Base-by-base conservation (phyloP, 1,284 basidiomycete species). In the Omphalotus olearius region DNA sequence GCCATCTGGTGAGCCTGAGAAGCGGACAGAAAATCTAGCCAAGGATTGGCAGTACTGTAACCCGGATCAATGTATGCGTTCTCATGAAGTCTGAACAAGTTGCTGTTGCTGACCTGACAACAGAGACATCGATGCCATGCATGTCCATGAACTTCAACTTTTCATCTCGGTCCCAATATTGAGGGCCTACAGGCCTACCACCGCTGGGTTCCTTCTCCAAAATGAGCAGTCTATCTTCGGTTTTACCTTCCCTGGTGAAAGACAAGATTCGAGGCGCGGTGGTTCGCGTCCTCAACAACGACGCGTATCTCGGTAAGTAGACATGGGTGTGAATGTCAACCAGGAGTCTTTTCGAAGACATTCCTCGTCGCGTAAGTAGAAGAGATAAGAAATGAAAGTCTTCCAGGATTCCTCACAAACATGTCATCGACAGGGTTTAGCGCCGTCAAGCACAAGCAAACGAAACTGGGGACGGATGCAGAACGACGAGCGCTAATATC, bases 271-370 rank as follows among this genome's bases (percentile, higher is more conserved):
- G 49, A 14, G 56, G 56, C 9, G 51, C 37, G 23, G 43, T 41
- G n/a, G 45, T 45, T 36, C 56, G 53, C 14, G 45, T 23, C 46
- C 54, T 42, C 26, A 56, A 39, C 39, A 56, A 25, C 1, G 79
- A 69, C 14, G 82, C 80, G 64, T 91, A 91, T 45, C 85, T 78
- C 6, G 87, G 82, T 23, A 91, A 78, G 63, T 91, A 93, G 52
- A 91, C 79, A 60, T 92, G 91, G 9, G 87, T 88, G 69, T 92
- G 89, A 25, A 92, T 72, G 69, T 91, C 89, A 45, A 92, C 79
- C 41, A 88, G 74, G 17, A 79, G 61, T 57, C 69, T 69, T 55
- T 58, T 61, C 13, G 66, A n/a, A 40, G 53, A 44, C 53, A 55
- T 33, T 33, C 26, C 4, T 5, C 26, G 26, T 28, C 7, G 7